These are phyloP conservation scores for Pseudogymnoascus sp. DNA, from an alignment of 2,329 filamentous ascomycete species.

Conservation along the genomic window DNA sequence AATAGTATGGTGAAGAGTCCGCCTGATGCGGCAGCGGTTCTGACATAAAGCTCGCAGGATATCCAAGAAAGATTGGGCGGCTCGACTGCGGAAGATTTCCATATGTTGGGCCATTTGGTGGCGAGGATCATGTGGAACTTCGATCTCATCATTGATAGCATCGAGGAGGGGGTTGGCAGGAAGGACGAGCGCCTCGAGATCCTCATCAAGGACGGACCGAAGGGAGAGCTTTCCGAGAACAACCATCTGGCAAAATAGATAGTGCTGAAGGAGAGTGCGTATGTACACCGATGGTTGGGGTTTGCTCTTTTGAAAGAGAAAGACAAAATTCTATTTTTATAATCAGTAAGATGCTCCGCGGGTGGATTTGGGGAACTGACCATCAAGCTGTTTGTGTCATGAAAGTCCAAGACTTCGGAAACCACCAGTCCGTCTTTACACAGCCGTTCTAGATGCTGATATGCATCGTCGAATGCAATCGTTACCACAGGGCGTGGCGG, in stretches of 20 bases:
- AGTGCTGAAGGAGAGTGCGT: conserved; percentile 68
- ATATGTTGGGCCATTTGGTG: conserved; percentile 68
- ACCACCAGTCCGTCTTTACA: conserved; percentile 67
- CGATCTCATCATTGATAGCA: conserved; percentile 67
- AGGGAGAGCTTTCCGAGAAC: conserved; percentile 64
- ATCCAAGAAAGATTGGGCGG: conserved; percentile 70
- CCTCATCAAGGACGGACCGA: conserved; percentile 70
- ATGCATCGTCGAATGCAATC: conserved; percentile 65
- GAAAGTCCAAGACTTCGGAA: conserved; percentile 60
- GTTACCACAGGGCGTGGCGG: conserved; percentile 86
- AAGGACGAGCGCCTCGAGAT: conserved; percentile 71
- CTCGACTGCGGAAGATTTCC: conserved; percentile 58
- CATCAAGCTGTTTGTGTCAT: conserved; percentile 62
- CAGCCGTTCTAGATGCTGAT: conserved; percentile 61
- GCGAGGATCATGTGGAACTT: conserved; percentile 66
- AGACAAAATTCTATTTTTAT: conserved; percentile 59
- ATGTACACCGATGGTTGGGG: conserved; percentile 81
- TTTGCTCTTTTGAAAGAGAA: conserved; percentile 68
- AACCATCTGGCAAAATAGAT: conserved; percentile 67
- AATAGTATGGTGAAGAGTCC: conserved; percentile 80
- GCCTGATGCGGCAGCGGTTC: conserved; percentile 82
- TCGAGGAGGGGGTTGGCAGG: conserved; percentile 67
- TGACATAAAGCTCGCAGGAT: conserved; percentile 79
- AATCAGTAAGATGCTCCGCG: conserved; percentile 13
- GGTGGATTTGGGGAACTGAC: conserved; percentile 39